Percentiles rank a stretch among this genome's conserved stretches.
These are phyloP conservation scores for Starmerella tilneyi DNA, from an alignment of 805 yeast species.

Conservation along the genomic window DNA sequence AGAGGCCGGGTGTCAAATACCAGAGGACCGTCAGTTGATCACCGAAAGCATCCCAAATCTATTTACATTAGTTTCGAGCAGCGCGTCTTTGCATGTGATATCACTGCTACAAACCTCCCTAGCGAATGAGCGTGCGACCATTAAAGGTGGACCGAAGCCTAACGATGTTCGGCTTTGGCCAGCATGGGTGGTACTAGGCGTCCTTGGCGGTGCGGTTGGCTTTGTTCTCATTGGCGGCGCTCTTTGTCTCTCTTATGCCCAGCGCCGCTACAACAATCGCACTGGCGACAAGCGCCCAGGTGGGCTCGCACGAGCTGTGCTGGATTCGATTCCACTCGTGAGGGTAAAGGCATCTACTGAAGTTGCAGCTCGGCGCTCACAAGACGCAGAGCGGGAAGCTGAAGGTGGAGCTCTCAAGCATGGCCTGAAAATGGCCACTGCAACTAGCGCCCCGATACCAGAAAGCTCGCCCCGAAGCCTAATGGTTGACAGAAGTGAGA, in stretches of 20 bases:
- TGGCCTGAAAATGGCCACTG: too few relatives aligned
- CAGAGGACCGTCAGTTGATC: not conserved
- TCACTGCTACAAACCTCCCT: not conserved
- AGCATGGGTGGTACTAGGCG: not conserved
- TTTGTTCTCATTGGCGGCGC: not conserved
- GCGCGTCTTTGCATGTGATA: not conserved
- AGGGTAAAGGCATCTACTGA: not conserved
- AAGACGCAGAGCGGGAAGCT: too few relatives aligned
- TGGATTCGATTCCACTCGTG: slow-evolving; percentile 1
- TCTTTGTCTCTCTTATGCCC: not conserved
- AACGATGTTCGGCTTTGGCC: not conserved
- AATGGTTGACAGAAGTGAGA: too few relatives aligned
- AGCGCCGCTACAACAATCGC: not conserved
- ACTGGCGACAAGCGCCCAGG: not conserved
- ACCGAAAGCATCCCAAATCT: slow-evolving; percentile 12
- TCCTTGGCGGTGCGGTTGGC: not conserved
- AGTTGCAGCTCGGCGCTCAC: too few relatives aligned
- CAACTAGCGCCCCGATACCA: not conserved
- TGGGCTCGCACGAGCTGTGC: slow-evolving; percentile 2
- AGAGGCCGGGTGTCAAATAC: slow-evolving; percentile 8
- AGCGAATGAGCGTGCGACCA: not conserved
- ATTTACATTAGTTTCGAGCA: slow-evolving; percentile 9
- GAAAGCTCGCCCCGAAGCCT: not conserved
- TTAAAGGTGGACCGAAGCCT: not conserved
- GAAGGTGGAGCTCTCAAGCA: too few relatives aligned